phyloP scores from a whole-genome alignment of 176 grass and related monocot genomes.

The Neostapfia colusana region DNA sequence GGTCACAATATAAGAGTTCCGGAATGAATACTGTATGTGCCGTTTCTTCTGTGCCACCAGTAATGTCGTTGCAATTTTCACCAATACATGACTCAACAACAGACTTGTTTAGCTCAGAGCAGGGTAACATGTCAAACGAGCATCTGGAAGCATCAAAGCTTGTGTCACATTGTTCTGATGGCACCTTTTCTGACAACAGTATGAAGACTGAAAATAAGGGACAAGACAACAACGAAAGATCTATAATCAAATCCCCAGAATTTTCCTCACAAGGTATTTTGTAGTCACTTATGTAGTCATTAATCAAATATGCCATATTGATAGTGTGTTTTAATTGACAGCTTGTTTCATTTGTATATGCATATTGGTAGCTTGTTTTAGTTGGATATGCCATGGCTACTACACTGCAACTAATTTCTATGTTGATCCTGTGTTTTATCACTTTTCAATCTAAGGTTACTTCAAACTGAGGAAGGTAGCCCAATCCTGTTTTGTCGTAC shows the following conservation, averaged over 20 bases:
- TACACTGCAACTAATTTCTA: slow-evolving; percentile 8
- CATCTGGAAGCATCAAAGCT: slow-evolving; percentile 31
- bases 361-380: slow-evolving; percentile 22
- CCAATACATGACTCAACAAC: slow-evolving; percentile 52
- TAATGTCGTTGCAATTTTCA: slow-evolving; percentile 51
- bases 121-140: slow-evolving; percentile 35
- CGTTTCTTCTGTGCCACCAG: slow-evolving; percentile 38
- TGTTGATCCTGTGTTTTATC: slow-evolving; percentile 7
- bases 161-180: slow-evolving; percentile 38
- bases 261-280: slow-evolving; percentile 40
- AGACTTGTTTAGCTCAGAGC: slow-evolving; percentile 24
- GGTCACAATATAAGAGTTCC: slow-evolving; percentile 28
- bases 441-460: neutral
- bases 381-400: slow-evolving; percentile 6
- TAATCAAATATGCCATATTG: slow-evolving; percentile 26
- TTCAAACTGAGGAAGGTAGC: slow-evolving; percentile 13
- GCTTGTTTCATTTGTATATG: no score
- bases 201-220: slow-evolving; percentile 45
- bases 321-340: slow-evolving; percentile 35
- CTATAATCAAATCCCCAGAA: slow-evolving; percentile 34
- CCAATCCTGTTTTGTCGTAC: slow-evolving; percentile 8
- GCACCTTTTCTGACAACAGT: slow-evolving; percentile 28
- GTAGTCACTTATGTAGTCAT: slow-evolving; percentile 27
- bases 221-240: slow-evolving; percentile 17
- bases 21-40: slow-evolving; percentile 24